phyloP scores from a whole-genome alignment of 805 yeast genomes.

The Yarrowia sp. region DNA sequence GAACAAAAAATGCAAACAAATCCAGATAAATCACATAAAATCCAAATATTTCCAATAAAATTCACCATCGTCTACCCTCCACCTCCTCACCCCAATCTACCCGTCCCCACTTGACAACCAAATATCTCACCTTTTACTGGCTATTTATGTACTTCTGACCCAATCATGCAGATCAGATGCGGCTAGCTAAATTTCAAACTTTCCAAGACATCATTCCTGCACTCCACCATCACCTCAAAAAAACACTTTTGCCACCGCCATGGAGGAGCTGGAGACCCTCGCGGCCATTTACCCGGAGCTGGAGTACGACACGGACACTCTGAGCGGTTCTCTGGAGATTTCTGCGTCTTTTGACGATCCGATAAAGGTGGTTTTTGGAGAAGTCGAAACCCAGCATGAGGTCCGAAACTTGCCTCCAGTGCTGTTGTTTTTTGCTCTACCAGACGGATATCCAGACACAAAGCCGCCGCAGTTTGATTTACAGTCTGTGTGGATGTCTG shows the following conservation, averaged over 20 bases:
- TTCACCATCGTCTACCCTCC: too few species aligned
- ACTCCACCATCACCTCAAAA: background rate
- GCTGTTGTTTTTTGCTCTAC: background rate
- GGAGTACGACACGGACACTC: background rate
- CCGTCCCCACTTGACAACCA: too few species aligned
- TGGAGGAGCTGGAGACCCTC: conserved; percentile 24
- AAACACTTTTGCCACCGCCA: background rate
- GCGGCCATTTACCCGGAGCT: conserved; percentile 16
- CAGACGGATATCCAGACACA: background rate
- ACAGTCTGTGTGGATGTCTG: background rate
- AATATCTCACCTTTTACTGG: too few species aligned
- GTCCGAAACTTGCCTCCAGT: background rate
- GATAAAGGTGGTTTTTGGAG: background rate
- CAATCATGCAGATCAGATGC: background rate
- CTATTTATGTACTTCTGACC: too few species aligned
- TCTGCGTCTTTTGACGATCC: background rate
- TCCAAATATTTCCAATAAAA: too few species aligned
- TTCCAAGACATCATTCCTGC: background rate
- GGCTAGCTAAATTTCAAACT: background rate
- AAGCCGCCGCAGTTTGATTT: background rate
- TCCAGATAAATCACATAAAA: too few species aligned
- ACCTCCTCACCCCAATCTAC: too few species aligned
- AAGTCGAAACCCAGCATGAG: background rate
- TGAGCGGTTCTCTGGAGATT: conserved; percentile 3
- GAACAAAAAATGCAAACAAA: too few species aligned